Percentiles rank a stretch among this genome's conserved stretches.
Conservation (phyloP, 306 rosid genomes). For the Cucumis melo region DNA sequence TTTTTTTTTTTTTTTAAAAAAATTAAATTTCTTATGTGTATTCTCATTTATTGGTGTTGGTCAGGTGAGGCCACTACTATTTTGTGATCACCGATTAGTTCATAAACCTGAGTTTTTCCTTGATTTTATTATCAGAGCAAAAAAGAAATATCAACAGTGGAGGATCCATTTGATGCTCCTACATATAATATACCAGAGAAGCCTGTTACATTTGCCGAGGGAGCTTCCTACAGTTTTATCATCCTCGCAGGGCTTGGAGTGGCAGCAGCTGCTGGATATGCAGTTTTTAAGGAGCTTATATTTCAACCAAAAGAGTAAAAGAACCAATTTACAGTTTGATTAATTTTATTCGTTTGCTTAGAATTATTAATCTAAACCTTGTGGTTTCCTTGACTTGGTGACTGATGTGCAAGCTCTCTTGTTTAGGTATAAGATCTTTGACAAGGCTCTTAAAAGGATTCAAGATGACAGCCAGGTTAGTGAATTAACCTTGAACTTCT, state of each 20-base stretch:
- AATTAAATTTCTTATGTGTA: not conserved
- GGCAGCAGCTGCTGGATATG: slow-evolving; percentile 80
- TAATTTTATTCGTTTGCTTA: not conserved
- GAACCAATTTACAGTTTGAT: slow-evolving; percentile 1
- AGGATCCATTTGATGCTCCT: slow-evolving; percentile 79
- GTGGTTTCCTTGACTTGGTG: not conserved
- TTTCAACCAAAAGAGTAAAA: slow-evolving; percentile 90
- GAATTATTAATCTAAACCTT: not conserved
- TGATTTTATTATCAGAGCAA: slow-evolving; percentile 36
- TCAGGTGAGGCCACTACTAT: not conserved
- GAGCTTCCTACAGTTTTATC: slow-evolving; percentile 69
- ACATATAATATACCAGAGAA: slow-evolving; percentile 90
- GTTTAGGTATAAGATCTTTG: slow-evolving; percentile 71
- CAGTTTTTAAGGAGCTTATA: slow-evolving; percentile 88
- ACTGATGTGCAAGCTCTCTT: not conserved
- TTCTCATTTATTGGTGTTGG: not conserved
- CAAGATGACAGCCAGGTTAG: slow-evolving; percentile 80
- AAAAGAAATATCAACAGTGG: slow-evolving; percentile 66
- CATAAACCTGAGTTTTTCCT: slow-evolving; percentile 2
- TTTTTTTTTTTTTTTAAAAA: no score
- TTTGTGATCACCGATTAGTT: not conserved
- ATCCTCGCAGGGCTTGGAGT: slow-evolving; percentile 80
- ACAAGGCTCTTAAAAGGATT: slow-evolving; percentile 72
- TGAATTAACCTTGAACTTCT: not conserved
- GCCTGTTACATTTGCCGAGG: slow-evolving; percentile 74